These are phyloP conservation scores for Arabidopsis hybrid DNA, from an alignment of 441 rosid genomes.

Conservation along the genomic window DNA sequence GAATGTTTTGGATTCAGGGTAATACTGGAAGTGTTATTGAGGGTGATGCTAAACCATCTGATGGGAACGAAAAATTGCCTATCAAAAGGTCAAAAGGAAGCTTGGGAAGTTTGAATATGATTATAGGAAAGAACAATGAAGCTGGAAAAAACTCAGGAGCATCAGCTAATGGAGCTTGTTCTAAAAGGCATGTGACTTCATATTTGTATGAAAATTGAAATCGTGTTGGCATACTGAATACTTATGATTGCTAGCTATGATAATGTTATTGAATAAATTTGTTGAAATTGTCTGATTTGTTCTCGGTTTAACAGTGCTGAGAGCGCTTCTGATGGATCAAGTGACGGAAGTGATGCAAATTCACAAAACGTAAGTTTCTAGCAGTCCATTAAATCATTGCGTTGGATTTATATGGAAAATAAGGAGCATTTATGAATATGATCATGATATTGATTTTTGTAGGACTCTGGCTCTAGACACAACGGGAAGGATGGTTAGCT, in stretches of 20 bases:
- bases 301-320: conserved; percentile 67
- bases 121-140: conserved; percentile 80
- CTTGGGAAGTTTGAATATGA: conserved; percentile 93
- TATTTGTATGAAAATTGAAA: conserved; percentile 7
- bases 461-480: conserved; percentile 90
- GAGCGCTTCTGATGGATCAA: conserved; percentile 88
- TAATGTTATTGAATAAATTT: conserved; percentile 28
- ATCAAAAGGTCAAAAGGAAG: conserved; percentile 98
- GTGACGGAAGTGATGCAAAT: conserved; percentile 95
- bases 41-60: conserved; percentile 81
- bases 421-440: neutral
- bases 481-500: conserved; percentile 73
- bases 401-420: neutral
- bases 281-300: conserved; percentile 43
- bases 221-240: conserved; percentile 12
- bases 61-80: conserved; percentile 88
- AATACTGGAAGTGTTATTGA: conserved; percentile 70
- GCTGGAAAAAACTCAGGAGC: conserved; percentile 71
- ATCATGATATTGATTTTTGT: conserved; percentile 37
- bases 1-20: conserved; percentile 57
- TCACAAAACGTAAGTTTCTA: conserved; percentile 75
- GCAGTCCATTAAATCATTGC: neutral
- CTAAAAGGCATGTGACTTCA: conserved; percentile 69
- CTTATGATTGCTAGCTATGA: conserved; percentile 18
- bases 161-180: conserved; percentile 83